Conservation (phyloP, 1,139 yeast genomes). For the Kodamaea anthophila region DNA sequence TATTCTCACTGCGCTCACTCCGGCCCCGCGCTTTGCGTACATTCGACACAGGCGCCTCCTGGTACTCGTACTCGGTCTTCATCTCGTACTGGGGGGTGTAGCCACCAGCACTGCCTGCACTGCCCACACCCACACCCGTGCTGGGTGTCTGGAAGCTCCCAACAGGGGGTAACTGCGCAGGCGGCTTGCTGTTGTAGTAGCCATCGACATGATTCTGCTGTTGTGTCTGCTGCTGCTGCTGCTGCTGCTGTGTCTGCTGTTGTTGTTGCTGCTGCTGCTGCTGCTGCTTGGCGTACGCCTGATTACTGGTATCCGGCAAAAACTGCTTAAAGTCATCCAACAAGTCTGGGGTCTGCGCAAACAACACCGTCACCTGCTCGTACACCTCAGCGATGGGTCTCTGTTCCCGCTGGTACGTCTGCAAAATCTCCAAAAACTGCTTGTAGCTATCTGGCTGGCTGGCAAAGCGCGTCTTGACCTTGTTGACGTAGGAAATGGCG, state of each 20-base stretch:
- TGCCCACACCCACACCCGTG: slow-evolving; percentile 15
- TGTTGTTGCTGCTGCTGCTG: slow-evolving; percentile 19
- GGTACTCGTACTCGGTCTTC: slow-evolving; percentile 30
- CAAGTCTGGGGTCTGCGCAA: slow-evolving; percentile 90
- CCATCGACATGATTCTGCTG: slow-evolving; percentile 8
- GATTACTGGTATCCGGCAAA: slow-evolving; percentile 78
- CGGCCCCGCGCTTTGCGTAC: slow-evolving; percentile 24
- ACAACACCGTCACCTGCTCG: slow-evolving; percentile 82
- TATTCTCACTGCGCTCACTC: not conserved
- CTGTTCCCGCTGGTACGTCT: slow-evolving; percentile 93
- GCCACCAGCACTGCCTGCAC: slow-evolving; percentile 9
- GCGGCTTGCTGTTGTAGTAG: slow-evolving; percentile 19
- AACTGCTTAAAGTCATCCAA: slow-evolving; percentile 92
- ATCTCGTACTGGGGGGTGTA: no score
- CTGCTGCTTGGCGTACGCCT: slow-evolving; percentile 19
- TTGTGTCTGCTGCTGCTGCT: slow-evolving; percentile 5
- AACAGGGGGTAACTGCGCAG: slow-evolving; percentile 79
- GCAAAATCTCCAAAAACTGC: slow-evolving; percentile 87
- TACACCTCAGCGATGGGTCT: slow-evolving; percentile 93
- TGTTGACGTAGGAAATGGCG: slow-evolving; percentile 93
- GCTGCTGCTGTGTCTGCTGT: slow-evolving; percentile 12
- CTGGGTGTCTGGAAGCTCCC: slow-evolving; percentile 90
- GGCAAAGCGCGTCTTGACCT: slow-evolving; percentile 89
- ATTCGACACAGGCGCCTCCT: slow-evolving; percentile 51
- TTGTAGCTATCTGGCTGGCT: slow-evolving; percentile 94